Evolutionary conservation across 768 basidiomycete genomes (phyloP).

Genomic region (Phylloporus sp.): DNA sequence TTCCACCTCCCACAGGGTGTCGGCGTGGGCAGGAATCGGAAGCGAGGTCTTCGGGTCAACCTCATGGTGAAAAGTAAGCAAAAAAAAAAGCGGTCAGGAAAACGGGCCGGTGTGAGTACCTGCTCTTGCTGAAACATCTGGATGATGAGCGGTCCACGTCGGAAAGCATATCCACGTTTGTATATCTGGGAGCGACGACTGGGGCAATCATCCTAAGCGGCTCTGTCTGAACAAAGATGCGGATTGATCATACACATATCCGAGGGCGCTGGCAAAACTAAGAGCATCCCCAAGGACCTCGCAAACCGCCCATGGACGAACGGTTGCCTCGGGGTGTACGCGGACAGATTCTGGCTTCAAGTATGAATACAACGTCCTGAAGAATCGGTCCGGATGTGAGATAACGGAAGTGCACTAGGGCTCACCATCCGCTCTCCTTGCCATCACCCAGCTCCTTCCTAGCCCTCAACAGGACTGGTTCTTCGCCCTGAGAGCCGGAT

Average conservation of each 20-base stretch:
- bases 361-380: constrained; percentile 73
- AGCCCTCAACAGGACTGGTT: constrained; percentile 67
- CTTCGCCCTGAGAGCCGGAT: constrained; percentile 39
- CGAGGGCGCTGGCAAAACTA: constrained; percentile 74
- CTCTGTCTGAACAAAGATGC: not conserved
- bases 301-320: constrained; percentile 78
- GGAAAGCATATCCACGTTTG: constrained; percentile 76
- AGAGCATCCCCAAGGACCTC: constrained; percentile 76
- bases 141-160: constrained; percentile 64
- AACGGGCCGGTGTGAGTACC: constrained; percentile 33
- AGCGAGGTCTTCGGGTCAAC: constrained; percentile 71
- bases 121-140: constrained; percentile 86
- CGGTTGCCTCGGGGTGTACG: constrained; percentile 81
- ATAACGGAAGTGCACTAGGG: constrained; percentile 3
- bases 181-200: constrained; percentile 73
- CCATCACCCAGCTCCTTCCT: constrained; percentile 65
- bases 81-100: not conserved
- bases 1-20: constrained; percentile 85
- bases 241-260: constrained; percentile 53
- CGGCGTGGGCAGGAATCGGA: constrained; percentile 70
- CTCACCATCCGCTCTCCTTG: constrained; percentile 57
- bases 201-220: constrained; percentile 2
- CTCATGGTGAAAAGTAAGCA: constrained; percentile 33
- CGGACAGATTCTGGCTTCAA: constrained; percentile 81
- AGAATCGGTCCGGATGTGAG: not conserved